Base-by-base conservation (phyloP, 805 yeast species). In the Yarrowia sp. region DNA sequence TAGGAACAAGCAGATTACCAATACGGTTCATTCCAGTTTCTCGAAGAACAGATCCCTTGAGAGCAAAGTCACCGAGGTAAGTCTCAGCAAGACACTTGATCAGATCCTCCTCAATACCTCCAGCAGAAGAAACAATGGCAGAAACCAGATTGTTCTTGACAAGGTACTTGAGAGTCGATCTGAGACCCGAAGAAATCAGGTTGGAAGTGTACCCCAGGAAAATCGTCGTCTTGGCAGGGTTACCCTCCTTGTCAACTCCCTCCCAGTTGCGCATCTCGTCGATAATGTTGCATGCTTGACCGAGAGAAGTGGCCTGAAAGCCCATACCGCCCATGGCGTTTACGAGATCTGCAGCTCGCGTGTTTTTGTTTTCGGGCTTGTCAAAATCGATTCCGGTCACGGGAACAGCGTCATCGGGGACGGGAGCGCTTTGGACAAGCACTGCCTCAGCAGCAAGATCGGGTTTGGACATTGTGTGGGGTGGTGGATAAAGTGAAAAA, bases 61-160 rank as follows among this genome's bases (percentile, higher is more conserved):
- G 80, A 48, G 88, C 75, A 76, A 92, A 95, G 60, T 92, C 98
- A 63, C 99, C 98, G 81, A 96, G 80, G 73, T 86, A 92, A 8
- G 99, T 95, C 65, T 98, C 97, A 1, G 98, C 99, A 65, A 95
- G 81, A 74, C 97, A 92, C 77, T 95, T 95, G 81, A 95, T 95
- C 58, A 95, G 79, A 78, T 95, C 99, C 79, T 95, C 99, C 76
- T 95, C 99, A 67, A 95, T 86, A 70, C 99, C 99, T 69, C 99
- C 99, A 22, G 97, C 99, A 68, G 93, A 84, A n/a, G 98, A 88
- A 58, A 95, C 99, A 71, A 95, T 85, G 15, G 96, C 98, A 71
- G 92, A 88, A 50, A 95, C 97, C 84, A 89, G 89, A 76, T 92
- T 93, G 79, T 96, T 87, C 76, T 96, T 96, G 36, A 92, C 98